phyloP scores from a whole-genome alignment of 2,329 filamentous ascomycete species.

The Aspergillus sp. region DNA sequence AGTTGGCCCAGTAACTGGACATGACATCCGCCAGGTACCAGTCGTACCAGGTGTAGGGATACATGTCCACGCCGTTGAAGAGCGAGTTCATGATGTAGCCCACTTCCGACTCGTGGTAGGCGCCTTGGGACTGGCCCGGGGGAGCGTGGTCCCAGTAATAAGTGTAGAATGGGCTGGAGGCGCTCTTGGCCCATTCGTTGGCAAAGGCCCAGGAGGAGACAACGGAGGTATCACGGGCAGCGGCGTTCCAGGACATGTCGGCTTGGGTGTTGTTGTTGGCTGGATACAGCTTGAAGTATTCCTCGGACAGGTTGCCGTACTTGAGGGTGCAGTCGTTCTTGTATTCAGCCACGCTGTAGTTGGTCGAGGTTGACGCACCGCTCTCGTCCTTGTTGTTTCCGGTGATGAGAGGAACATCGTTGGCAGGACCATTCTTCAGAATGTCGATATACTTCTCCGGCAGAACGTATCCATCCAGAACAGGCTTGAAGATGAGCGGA shows the following conservation, averaged over 20 bases:
- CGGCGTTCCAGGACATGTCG: constrained; percentile 19
- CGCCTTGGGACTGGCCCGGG: constrained; percentile 29
- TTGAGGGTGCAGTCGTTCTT: constrained; percentile 18
- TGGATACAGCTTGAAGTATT: constrained; percentile 25
- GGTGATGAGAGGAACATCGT: constrained; percentile 32
- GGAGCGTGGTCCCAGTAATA: constrained; percentile 35
- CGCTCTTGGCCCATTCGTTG: constrained; percentile 21
- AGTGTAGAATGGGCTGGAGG: constrained; percentile 25
- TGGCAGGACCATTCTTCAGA: constrained; percentile 21
- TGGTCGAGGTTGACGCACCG: constrained; percentile 16
- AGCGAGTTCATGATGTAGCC: constrained; percentile 35
- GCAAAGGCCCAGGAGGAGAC: constrained; percentile 25
- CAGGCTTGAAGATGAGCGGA: constrained; percentile 25
- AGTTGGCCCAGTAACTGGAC: constrained; percentile 32
- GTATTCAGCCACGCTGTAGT: constrained; percentile 28
- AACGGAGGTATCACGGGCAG: constrained; percentile 18
- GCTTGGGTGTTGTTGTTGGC: constrained; percentile 15
- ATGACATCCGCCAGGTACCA: constrained; percentile 25
- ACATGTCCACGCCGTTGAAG: constrained; percentile 17
- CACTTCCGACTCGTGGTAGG: constrained; percentile 36
- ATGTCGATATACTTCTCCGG: constrained; percentile 21
- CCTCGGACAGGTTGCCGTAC: constrained; percentile 25
- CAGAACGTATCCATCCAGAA: constrained; percentile 20
- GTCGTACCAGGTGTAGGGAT: constrained; percentile 19
- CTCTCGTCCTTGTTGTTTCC: constrained; percentile 33